Evolutionary conservation across 345 rosid genomes (phyloP).

Genomic region (Melaleuca quinquenervia): DNA sequence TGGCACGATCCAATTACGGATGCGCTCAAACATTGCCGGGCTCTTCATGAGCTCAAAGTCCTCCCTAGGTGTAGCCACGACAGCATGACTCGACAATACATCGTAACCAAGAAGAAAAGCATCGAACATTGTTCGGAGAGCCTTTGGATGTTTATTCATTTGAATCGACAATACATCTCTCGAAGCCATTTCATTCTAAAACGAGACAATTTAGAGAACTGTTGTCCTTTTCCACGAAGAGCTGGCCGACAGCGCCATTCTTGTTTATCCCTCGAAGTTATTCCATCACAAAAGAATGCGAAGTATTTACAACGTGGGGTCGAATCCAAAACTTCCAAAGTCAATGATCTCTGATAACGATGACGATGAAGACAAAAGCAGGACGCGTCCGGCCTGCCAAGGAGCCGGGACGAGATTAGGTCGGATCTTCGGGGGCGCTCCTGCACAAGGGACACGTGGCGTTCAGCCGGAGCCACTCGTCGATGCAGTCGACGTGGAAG

Average conservation of each 20-base stretch:
- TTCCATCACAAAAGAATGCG: not conserved
- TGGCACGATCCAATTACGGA: not conserved
- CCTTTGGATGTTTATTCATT: not conserved
- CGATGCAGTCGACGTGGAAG: slow-evolving; percentile 7
- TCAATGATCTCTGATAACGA: not conserved
- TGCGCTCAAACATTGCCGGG: not conserved
- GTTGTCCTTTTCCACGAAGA: not conserved
- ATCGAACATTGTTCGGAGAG: not conserved
- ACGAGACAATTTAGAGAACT: not conserved
- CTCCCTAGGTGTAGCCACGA: not conserved
- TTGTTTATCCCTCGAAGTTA: not conserved
- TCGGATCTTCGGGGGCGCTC: not conserved
- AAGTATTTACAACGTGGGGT: not conserved
- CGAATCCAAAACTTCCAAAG: not conserved
- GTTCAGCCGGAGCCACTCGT: slow-evolving; percentile 6
- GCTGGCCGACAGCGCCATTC: not conserved
- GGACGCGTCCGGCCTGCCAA: not conserved
- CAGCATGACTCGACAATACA: slow-evolving; percentile 4
- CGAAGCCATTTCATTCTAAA: not conserved
- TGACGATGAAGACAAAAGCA: not conserved
- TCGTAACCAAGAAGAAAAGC: not conserved
- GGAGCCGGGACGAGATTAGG: not conserved
- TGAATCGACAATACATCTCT: not conserved
- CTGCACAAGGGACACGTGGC: slow-evolving; percentile 8
- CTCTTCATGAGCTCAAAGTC: not conserved